These are phyloP conservation scores for Sphaerobolus stellatus DNA, from an alignment of 1,284 basidiomycete species.

Conservation along the genomic window DNA sequence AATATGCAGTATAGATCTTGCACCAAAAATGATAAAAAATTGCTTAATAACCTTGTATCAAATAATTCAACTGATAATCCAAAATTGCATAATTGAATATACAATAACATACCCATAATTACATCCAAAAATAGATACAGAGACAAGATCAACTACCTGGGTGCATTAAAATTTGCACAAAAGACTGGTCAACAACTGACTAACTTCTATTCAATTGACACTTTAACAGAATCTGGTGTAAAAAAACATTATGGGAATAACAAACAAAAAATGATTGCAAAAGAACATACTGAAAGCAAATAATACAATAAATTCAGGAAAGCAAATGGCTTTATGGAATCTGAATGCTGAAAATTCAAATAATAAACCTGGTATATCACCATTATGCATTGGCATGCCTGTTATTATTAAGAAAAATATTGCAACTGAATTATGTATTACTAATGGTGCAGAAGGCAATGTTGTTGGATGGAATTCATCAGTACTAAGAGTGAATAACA, in stretches of 20 bases:
- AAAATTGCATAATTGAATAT: neutral
- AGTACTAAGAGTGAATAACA: neutral
- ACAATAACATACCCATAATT: neutral
- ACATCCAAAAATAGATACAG: neutral
- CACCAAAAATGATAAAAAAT: neutral
- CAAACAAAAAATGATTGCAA: neutral
- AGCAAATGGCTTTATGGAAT: slow-evolving; percentile 31
- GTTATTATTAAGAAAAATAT: slow-evolving; percentile 42
- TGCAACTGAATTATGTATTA: too few species aligned
- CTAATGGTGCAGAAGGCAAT: neutral
- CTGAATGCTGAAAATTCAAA: slow-evolving; percentile 20
- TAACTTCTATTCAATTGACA: slow-evolving; percentile 33
- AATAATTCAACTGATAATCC: neutral
- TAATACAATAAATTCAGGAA: slow-evolving; percentile 6
- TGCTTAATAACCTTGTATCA: neutral
- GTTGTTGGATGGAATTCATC: neutral
- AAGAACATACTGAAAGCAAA: neutral
- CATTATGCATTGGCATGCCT: slow-evolving; percentile 39
- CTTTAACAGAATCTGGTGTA: too few species aligned
- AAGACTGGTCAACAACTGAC: slow-evolving; percentile 10
- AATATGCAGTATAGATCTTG: too few species aligned
- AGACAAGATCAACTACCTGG: neutral
- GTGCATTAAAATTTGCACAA: neutral
- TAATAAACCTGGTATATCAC: slow-evolving; percentile 30
- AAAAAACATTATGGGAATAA: neutral